A percentile compares a stretch with the other conserved stretches of the same genome.
Conservation (phyloP, 2,329 filamentous ascomycete genomes). For the Keithomyces neogunnii region DNA sequence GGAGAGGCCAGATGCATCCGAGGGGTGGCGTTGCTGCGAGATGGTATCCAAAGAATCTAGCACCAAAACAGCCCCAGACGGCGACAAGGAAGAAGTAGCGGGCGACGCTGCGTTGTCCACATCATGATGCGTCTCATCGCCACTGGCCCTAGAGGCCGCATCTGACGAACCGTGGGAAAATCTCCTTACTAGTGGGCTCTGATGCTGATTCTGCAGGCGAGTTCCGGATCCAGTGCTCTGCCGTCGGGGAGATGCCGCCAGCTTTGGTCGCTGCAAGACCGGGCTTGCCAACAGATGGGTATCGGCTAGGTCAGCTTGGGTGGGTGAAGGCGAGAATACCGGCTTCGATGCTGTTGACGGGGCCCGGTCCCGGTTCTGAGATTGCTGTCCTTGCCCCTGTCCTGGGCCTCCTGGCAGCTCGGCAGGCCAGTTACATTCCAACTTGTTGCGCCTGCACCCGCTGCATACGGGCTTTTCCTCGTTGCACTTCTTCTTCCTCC, state of each 20-base stretch:
- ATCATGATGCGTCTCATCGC: neutral
- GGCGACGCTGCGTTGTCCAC: neutral
- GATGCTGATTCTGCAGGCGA: neutral
- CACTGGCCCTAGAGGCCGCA: neutral
- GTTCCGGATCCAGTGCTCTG: neutral
- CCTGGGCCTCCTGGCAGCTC: constrained; percentile 6
- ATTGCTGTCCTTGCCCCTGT: neutral
- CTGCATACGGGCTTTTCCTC: constrained; percentile 43
- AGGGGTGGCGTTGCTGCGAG: neutral
- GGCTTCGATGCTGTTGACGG: neutral
- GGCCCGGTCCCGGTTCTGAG: neutral
- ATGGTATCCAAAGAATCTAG: neutral
- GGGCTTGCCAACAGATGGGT: neutral
- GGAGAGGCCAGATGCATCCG: constrained; percentile 2
- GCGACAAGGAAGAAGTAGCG: neutral
- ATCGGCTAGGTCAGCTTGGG: neutral
- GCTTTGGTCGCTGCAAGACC: neutral
- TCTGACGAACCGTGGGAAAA: neutral
- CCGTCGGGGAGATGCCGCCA: neutral
- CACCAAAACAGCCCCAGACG: neutral
- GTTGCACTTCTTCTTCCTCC: constrained; percentile 46
- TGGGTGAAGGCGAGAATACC: neutral
- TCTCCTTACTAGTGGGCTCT: neutral
- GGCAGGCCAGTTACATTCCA: constrained; percentile 42
- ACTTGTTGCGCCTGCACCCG: constrained; percentile 43